These are phyloP conservation scores for Avena insularis DNA, from an alignment of 176 grass and related monocot genomes.

Conservation along the genomic window DNA sequence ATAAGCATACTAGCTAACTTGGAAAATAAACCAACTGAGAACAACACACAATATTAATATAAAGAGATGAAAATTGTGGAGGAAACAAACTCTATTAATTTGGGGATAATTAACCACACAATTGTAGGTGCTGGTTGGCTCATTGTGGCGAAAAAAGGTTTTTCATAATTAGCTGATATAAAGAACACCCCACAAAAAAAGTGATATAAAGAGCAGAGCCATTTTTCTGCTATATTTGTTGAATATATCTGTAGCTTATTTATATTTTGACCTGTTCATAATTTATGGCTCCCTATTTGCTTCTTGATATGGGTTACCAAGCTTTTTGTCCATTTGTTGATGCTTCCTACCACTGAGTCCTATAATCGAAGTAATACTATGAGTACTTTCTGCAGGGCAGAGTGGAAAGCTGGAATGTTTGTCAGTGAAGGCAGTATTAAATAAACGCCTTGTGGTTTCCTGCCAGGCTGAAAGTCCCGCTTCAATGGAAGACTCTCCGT, in stretches of 20 bases:
- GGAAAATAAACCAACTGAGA: constrained; percentile 15
- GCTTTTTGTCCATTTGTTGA: constrained; percentile 35
- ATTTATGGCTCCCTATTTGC: constrained; percentile 17
- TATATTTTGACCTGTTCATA: constrained; percentile 15
- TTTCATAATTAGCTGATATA: constrained; percentile 8
- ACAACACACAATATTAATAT: not conserved
- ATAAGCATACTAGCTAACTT: not conserved
- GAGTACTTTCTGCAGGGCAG: constrained; percentile 72
- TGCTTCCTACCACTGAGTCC: constrained; percentile 13
- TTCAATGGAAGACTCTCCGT: constrained; percentile 83
- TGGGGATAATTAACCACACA: not conserved
- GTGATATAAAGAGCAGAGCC: not conserved
- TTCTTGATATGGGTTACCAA: constrained; percentile 19
- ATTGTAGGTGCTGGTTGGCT: constrained; percentile 14
- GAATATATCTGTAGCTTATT: constrained; percentile 12
- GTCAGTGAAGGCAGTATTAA: constrained; percentile 75
- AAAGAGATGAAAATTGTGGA: not conserved
- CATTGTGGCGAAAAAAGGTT: not conserved
- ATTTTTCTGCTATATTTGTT: constrained; percentile 36
- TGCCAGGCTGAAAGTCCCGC: constrained; percentile 91
- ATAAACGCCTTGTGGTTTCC: constrained; percentile 69
- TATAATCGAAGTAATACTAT: constrained; percentile 39
- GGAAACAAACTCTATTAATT: constrained; percentile 39
- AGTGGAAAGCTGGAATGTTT: constrained; percentile 98
- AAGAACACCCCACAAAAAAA: not conserved